Evolutionary conservation across 1,284 basidiomycete genomes (phyloP).

Genomic region (Leccinum pallidistipes): DNA sequence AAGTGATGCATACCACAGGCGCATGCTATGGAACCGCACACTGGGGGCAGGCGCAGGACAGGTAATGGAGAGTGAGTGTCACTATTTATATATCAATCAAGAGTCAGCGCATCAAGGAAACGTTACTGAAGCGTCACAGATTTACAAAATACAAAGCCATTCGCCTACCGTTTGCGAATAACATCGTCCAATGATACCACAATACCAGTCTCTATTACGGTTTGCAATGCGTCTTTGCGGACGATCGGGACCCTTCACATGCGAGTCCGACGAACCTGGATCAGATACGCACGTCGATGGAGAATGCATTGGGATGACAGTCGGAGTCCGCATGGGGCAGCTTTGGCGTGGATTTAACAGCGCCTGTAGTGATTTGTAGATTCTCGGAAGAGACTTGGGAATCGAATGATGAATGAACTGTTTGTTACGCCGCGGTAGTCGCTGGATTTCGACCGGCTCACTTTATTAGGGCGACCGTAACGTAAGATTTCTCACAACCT

Average conservation of each 20-base stretch:
- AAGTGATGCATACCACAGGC: conserved; percentile 17
- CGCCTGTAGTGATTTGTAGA: no score
- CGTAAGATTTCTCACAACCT: no score
- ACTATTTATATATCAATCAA: conserved; percentile 4
- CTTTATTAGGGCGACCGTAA: no score
- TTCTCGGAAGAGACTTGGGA: no score
- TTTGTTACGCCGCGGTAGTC: no score
- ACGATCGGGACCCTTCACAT: neutral
- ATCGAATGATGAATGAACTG: no score
- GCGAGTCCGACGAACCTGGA: conserved; percentile 9
- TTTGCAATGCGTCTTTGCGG: neutral
- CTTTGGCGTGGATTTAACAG: no score
- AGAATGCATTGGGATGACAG: conserved; percentile 24
- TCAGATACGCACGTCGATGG: conserved; percentile 13
- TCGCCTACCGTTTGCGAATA: conserved; percentile 31
- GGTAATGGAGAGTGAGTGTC: conserved; percentile 31
- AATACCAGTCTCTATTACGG: conserved; percentile 3
- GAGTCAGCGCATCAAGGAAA: conserved; percentile 21
- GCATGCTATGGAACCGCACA: no score
- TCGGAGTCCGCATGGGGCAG: conserved; percentile 8
- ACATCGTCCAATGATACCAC: conserved; percentile 7
- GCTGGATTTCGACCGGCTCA: no score
- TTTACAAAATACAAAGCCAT: conserved; percentile 29
- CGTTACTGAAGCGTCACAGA: conserved; percentile 25
- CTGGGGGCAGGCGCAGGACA: conserved; percentile 23